A percentile compares a stretch with the other conserved stretches of the same genome.
Conservation (phyloP, 345 rosid species). For the thale cress (Arabidopsis thaliana) region TAIR10.1 NC_003075.7:8343501-8344000, state of each 20-base stretch:
- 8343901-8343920: not conserved
- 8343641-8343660: too few relatives aligned
- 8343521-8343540: not conserved
- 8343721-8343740: not conserved
- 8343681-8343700: not conserved
- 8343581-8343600: not conserved
- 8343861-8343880: constrained; percentile 12
- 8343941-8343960: constrained; percentile 18
- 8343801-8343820: constrained; percentile 4
- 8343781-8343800: not conserved
- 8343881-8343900: not conserved
- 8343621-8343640: too few relatives aligned
- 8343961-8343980: constrained; percentile 25
- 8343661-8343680: not conserved
- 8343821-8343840: not conserved
- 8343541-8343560: not conserved
- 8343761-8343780: not conserved
- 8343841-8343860: not conserved
- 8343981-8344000: not conserved
- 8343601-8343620: not conserved
- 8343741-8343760: not conserved
- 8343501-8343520: not conserved
- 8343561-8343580: not conserved
- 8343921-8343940: not conserved
- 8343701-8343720: not conserved